Conservation (phyloP, 345 rosid species). For the Syzygium oleosum region DNA sequence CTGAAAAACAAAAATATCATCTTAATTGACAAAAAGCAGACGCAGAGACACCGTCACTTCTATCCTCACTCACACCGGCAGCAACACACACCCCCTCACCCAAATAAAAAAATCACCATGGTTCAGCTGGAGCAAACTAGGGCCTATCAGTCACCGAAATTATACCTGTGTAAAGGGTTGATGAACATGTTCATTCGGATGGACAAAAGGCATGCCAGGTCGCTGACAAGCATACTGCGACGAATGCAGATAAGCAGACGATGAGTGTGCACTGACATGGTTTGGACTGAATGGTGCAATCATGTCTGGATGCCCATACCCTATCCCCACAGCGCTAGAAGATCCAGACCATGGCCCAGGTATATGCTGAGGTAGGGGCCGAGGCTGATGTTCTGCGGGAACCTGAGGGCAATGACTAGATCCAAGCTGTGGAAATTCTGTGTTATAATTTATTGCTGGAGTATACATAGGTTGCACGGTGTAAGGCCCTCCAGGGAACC, state of each 20-base stretch:
- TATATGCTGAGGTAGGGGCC: constrained; percentile 44
- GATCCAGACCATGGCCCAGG: constrained; percentile 47
- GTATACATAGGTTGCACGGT: constrained; percentile 59
- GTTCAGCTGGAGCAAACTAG: neutral
- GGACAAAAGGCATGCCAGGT: constrained; percentile 56
- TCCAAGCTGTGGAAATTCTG: constrained; percentile 83
- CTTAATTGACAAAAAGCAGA: neutral
- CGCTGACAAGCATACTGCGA: constrained; percentile 66
- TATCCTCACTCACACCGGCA: neutral
- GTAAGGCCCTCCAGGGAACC: constrained; percentile 53
- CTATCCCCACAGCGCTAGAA: constrained; percentile 43
- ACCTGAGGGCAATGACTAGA: constrained; percentile 49
- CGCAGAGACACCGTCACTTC: neutral
- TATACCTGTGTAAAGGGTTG: constrained; percentile 61
- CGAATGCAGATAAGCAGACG: constrained; percentile 51
- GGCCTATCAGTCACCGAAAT: neutral
- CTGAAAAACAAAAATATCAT: neutral
- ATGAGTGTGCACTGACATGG: constrained; percentile 44
- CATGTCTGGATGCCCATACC: constrained; percentile 71
- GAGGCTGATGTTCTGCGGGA: constrained; percentile 52
- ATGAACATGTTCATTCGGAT: constrained; percentile 52
- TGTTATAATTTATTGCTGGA: constrained; percentile 71
- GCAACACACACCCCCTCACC: neutral
- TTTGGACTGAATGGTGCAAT: constrained; percentile 52
- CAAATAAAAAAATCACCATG: neutral